Percentiles rank a stretch among this genome's conserved stretches.
These are phyloP conservation scores for Cubamyces lactineus DNA, from an alignment of 768 basidiomycete species.

Conservation along the genomic window DNA sequence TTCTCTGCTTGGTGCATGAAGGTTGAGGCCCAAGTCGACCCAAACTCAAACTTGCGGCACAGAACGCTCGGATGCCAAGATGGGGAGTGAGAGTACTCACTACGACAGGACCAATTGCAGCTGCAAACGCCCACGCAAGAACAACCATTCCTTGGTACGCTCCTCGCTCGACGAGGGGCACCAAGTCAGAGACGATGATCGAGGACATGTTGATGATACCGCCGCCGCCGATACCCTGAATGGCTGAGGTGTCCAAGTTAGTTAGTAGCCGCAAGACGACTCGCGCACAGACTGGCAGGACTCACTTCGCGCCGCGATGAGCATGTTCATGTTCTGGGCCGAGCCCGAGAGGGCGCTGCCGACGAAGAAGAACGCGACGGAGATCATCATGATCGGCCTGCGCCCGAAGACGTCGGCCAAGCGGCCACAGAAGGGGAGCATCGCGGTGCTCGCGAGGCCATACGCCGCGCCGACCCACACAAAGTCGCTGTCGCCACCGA, in stretches of 20 bases:
- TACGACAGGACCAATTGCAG: constrained; percentile 33
- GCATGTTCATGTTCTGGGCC: constrained; percentile 42
- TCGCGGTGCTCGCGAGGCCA: constrained; percentile 39
- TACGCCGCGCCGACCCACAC: constrained; percentile 38
- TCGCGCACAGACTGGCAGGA: not conserved
- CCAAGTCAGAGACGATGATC: constrained; percentile 33
- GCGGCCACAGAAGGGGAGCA: constrained; percentile 35
- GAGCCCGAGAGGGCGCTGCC: constrained; percentile 46
- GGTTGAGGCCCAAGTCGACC: too few relatives aligned
- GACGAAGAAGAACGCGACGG: constrained; percentile 40
- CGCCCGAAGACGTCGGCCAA: constrained; percentile 37
- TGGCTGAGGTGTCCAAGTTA: constrained; percentile 28
- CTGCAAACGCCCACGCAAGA: constrained; percentile 19
- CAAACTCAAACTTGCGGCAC: too few relatives aligned
- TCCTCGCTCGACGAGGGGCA: constrained; percentile 32
- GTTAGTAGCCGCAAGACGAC: not conserved
- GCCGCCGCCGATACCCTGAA: constrained; percentile 34
- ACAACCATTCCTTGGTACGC: constrained; percentile 37
- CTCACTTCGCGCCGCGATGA: constrained; percentile 42
- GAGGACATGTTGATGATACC: constrained; percentile 28
- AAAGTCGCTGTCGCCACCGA: constrained; percentile 27
- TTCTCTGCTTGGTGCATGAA: too few relatives aligned
- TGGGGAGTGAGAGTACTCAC: not conserved
- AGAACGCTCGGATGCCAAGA: too few relatives aligned
- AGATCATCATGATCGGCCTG: constrained; percentile 35